Conservation (phyloP, 495 filamentous ascomycete genomes). For the Apodospora peruviana region DNA sequence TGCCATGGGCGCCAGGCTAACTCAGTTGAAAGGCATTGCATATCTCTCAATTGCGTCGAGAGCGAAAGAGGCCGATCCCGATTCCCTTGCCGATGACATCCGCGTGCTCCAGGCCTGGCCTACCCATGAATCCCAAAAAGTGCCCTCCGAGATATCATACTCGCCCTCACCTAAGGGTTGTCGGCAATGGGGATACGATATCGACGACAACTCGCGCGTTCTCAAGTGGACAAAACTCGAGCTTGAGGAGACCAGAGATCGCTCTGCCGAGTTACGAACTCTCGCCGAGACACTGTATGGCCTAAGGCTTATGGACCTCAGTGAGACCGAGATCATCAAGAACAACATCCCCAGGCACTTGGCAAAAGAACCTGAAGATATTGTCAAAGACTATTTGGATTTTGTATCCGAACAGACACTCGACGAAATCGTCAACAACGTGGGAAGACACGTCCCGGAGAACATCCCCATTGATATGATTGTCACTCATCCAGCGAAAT, state of each 20-base stretch:
- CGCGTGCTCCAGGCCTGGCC: constrained; percentile 21
- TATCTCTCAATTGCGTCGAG: constrained; percentile 9
- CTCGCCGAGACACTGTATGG: constrained; percentile 15
- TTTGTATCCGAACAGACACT: constrained; percentile 19
- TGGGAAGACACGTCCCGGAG: constrained; percentile 8
- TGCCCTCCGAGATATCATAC: constrained; percentile 27
- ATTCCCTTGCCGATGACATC: constrained; percentile 15
- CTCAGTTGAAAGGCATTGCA: constrained; percentile 3
- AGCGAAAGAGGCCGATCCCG: constrained; percentile 8
- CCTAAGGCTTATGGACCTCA: constrained; percentile 11
- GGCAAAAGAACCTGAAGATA: constrained; percentile 24
- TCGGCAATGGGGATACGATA: constrained; percentile 29
- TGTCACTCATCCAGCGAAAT: constrained; percentile 31
- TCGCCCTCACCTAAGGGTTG: constrained; percentile 15
- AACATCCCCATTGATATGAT: constrained; percentile 25
- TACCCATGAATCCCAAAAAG: constrained; percentile 15
- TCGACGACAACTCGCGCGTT: constrained; percentile 23
- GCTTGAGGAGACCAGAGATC: constrained; percentile 14
- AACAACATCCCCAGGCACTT: constrained; percentile 26
- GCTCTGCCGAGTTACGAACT: constrained; percentile 10
- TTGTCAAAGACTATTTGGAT: constrained; percentile 27
- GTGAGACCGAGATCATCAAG: constrained; percentile 7
- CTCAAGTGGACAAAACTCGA: constrained; percentile 30
- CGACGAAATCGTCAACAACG: constrained; percentile 7
- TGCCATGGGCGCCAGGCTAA: neutral